Evolutionary conservation across 2,329 filamentous ascomycete genomes (phyloP).

Genomic region (Cladophialophora yegresii): DNA sequence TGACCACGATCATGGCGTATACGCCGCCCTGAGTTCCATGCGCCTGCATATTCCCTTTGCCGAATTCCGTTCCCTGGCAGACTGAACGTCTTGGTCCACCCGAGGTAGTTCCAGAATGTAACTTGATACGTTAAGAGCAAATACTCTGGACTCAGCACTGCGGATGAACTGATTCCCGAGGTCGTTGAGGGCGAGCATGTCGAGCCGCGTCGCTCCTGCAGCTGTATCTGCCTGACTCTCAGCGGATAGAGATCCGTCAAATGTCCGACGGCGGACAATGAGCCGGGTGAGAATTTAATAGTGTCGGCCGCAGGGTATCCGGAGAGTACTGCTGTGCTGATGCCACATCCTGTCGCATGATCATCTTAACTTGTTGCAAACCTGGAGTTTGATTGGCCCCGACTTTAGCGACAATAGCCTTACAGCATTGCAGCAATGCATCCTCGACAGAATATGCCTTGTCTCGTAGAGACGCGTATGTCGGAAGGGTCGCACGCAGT

Average conservation of each 20-base stretch:
- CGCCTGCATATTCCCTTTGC: slow-evolving; percentile 22
- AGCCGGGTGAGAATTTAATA: neutral
- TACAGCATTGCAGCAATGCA: neutral
- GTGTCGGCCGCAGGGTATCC: neutral
- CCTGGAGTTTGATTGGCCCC: neutral
- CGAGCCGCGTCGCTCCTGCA: neutral
- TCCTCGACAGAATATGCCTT: neutral
- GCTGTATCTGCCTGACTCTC: neutral
- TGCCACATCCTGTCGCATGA: slow-evolving; percentile 1
- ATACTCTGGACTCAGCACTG: slow-evolving; percentile 1
- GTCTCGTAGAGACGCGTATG: neutral
- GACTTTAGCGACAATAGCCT: neutral
- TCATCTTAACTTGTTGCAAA: neutral
- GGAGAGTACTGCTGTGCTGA: slow-evolving; percentile 2
- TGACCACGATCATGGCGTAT: slow-evolving; percentile 26
- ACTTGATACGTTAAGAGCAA: slow-evolving; percentile 27
- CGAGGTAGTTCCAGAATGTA: slow-evolving; percentile 25
- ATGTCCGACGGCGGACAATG: neutral
- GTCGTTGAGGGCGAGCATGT: neutral
- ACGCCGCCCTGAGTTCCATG: slow-evolving; percentile 7
- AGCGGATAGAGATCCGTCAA: neutral
- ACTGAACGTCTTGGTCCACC: slow-evolving; percentile 28
- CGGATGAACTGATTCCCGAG: neutral
- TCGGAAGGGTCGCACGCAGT: neutral
- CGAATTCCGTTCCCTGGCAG: slow-evolving; percentile 17